Percentiles rank a stretch among this genome's conserved stretches.
Evolutionary conservation across 2,329 filamentous ascomycete genomes (phyloP).

Genomic region (Microsporum ferrugineum): DNA sequence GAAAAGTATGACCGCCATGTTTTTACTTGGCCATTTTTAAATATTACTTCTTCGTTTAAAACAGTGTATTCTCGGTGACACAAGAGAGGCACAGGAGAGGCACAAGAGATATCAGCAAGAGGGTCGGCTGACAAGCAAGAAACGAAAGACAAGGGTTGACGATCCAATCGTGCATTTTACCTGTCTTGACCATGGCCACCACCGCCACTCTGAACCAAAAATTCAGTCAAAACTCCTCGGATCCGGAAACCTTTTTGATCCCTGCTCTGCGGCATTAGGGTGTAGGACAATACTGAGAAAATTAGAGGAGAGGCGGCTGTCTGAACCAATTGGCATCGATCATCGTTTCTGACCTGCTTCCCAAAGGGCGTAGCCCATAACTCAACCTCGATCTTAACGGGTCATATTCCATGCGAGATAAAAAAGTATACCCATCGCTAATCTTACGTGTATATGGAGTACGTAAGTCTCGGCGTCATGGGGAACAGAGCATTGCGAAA

Average conservation of each 20-base stretch:
- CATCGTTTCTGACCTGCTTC: neutral
- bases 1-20: neutral
- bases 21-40: neutral
- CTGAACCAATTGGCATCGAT: neutral
- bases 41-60: neutral
- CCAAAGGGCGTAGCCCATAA: neutral
- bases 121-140: neutral
- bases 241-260: neutral
- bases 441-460: neutral
- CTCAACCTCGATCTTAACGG: neutral
- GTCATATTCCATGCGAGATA: neutral
- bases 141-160: neutral
- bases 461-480: neutral
- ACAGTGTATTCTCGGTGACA: neutral
- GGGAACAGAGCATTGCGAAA: neutral
- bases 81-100: neutral
- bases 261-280: neutral
- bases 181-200: neutral
- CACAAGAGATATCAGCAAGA: neutral
- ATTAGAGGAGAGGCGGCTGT: neutral
- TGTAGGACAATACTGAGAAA: neutral
- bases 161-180: neutral
- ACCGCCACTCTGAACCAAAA: neutral
- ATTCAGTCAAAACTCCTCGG: conserved; percentile 1
- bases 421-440: neutral